Evolutionary conservation across 164 flowering plant species (phyloP).

Genomic region (Umbilicus rupestris): DNA sequence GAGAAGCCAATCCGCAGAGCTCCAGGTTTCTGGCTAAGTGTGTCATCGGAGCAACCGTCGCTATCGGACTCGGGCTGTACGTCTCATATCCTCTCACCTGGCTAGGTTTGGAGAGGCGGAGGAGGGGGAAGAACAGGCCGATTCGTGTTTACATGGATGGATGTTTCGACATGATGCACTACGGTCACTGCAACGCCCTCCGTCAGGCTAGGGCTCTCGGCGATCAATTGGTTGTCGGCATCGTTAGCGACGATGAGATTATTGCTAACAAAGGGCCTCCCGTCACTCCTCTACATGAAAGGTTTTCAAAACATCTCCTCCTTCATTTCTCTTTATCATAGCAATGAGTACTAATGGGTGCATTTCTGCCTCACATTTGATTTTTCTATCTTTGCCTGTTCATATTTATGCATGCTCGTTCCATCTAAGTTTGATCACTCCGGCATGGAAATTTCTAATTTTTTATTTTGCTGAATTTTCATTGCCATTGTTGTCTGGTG

Average conservation of each 20-base stretch:
- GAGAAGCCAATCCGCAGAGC: too few species aligned
- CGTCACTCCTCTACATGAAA: conserved; percentile 72
- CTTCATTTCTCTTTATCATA: too few species aligned
- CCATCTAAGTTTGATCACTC: too few species aligned
- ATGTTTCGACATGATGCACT: conserved; percentile 90
- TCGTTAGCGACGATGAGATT: conserved; percentile 81
- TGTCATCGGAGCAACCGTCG: conserved; percentile 31
- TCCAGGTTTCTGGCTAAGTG: conserved; percentile 28
- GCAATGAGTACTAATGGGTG: too few species aligned
- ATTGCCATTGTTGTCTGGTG: too few species aligned
- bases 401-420: too few species aligned
- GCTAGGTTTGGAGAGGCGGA: background rate
- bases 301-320: conserved; percentile 22
- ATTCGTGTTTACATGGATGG: conserved; percentile 90
- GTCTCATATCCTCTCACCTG: background rate
- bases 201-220: conserved; percentile 84
- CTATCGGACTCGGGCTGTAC: too few species aligned
- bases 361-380: too few species aligned
- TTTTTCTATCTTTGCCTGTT: too few species aligned
- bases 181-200: conserved; percentile 84
- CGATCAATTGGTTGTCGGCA: conserved; percentile 82
- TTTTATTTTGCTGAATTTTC: too few species aligned
- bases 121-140: conserved; percentile 30
- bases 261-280: conserved; percentile 80
- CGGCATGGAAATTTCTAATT: too few species aligned